Conservation (phyloP, 257 asterid genomes). For the Misopates orontium region DNA sequence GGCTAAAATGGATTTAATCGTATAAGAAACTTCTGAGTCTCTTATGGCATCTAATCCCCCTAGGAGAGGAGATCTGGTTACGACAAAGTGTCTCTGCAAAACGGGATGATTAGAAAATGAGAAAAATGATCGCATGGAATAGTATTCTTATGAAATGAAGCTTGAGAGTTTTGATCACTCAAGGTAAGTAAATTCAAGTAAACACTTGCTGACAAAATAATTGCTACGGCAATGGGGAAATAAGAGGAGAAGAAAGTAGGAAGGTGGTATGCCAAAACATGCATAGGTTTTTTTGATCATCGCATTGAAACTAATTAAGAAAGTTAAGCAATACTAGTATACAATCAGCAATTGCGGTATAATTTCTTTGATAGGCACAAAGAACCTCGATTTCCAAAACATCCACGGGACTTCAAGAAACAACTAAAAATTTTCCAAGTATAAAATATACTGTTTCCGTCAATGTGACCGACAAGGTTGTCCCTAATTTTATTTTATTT, state of each 20-base stretch:
- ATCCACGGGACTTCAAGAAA: neutral
- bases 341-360: too few relatives aligned
- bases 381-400: neutral
- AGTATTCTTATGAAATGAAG: too few relatives aligned
- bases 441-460: too few relatives aligned
- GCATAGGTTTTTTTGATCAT: conserved; percentile 11
- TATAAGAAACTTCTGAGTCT: conserved; percentile 76
- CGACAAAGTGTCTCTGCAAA: conserved; percentile 77
- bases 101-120: neutral
- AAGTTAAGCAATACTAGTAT: neutral
- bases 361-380: too few relatives aligned
- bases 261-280: neutral
- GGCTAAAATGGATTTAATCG: conserved; percentile 63
- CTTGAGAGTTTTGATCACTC: neutral
- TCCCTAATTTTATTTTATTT: too few relatives aligned
- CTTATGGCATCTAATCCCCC: conserved; percentile 69
- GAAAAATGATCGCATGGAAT: neutral
- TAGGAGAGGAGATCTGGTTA: conserved; percentile 76
- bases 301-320: neutral
- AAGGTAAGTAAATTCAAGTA: neutral
- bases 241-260: neutral
- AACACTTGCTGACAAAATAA: neutral
- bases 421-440: too few relatives aligned
- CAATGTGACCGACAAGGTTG: too few relatives aligned
- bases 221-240: neutral